These are phyloP conservation scores for Ustulina deusta DNA, from an alignment of 2,329 filamentous ascomycete species.

Conservation along the genomic window DNA sequence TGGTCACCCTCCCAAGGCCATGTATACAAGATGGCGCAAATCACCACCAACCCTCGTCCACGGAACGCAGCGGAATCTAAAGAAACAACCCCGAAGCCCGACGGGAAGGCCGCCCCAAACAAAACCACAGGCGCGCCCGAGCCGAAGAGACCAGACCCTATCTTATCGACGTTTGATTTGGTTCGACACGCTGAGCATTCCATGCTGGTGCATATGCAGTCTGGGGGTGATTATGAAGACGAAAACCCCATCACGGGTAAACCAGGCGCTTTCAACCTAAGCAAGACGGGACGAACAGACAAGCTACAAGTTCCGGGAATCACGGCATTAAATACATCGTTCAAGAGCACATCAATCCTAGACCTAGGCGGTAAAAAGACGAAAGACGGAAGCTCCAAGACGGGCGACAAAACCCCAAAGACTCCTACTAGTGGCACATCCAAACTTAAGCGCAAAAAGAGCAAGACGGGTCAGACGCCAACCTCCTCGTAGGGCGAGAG, in stretches of 20 bases:
- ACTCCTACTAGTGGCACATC: slow-evolving; percentile 48
- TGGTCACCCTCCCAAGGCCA: slow-evolving; percentile 69
- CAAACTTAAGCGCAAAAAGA: slow-evolving; percentile 41
- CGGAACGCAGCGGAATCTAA: slow-evolving; percentile 57
- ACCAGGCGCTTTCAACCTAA: slow-evolving; percentile 74
- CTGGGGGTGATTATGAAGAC: slow-evolving; percentile 74
- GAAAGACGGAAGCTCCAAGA: slow-evolving; percentile 45
- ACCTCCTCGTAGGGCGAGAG: slow-evolving; percentile 34
- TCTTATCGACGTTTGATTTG: slow-evolving; percentile 55
- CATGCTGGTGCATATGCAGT: slow-evolving; percentile 67
- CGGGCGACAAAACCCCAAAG: slow-evolving; percentile 52
- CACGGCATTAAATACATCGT: slow-evolving; percentile 45
- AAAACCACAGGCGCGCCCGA: slow-evolving; percentile 46
- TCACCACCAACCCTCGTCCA: slow-evolving; percentile 41
- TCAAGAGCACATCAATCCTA: slow-evolving; percentile 44
- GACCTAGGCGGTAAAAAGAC: slow-evolving; percentile 42
- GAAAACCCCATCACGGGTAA: slow-evolving; percentile 75
- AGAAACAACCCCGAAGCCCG: slow-evolving; percentile 61
- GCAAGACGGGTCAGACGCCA: slow-evolving; percentile 42
- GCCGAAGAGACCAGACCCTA: slow-evolving; percentile 52
- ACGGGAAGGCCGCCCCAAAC: slow-evolving; percentile 38
- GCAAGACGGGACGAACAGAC: slow-evolving; percentile 68
- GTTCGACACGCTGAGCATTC: slow-evolving; percentile 67
- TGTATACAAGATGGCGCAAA: slow-evolving; percentile 59
- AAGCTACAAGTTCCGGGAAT: slow-evolving; percentile 48